Conservation (phyloP, 2,329 filamentous ascomycete genomes). For the Pyrenochaeta sp. region DNA sequence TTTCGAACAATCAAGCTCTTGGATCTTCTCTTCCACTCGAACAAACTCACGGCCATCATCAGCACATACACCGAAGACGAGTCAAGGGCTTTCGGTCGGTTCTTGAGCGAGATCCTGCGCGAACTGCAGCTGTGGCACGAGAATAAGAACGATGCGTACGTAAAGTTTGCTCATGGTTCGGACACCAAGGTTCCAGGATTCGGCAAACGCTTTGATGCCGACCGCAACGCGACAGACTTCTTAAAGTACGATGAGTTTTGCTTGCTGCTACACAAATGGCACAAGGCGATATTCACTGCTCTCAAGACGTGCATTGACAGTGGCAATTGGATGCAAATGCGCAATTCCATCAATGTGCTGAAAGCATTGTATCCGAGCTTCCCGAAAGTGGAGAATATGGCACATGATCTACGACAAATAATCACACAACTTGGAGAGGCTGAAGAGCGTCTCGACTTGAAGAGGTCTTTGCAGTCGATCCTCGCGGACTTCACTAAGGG, state of each 20-base stretch:
- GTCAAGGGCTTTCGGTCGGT: slow-evolving; percentile 90
- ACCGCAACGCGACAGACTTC: slow-evolving; percentile 73
- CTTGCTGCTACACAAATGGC: slow-evolving; percentile 87
- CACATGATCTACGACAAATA: slow-evolving; percentile 69
- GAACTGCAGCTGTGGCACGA: slow-evolving; percentile 87
- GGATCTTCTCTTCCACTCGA: slow-evolving; percentile 82
- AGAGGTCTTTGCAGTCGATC: slow-evolving; percentile 75
- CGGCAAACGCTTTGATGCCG: slow-evolving; percentile 72
- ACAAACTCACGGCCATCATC: slow-evolving; percentile 80
- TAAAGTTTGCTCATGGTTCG: slow-evolving; percentile 78
- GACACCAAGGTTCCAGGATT: slow-evolving; percentile 78
- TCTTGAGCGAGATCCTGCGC: slow-evolving; percentile 80
- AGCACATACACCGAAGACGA: slow-evolving; percentile 91
- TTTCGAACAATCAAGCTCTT: slow-evolving; percentile 88
- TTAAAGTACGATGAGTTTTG: slow-evolving; percentile 88
- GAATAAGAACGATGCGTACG: slow-evolving; percentile 72
- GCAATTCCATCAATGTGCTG: slow-evolving; percentile 90
- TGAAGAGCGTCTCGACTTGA: slow-evolving; percentile 74
- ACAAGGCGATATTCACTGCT: slow-evolving; percentile 79
- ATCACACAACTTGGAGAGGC: slow-evolving; percentile 66
- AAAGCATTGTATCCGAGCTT: slow-evolving; percentile 83
- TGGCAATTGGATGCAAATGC: slow-evolving; percentile 95
- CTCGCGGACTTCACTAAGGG: slow-evolving; percentile 73
- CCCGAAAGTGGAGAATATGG: slow-evolving; percentile 90
- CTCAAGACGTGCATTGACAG: slow-evolving; percentile 82